Base-by-base conservation (phyloP, 768 basidiomycete species). In the Pleurotus cornucopiae region DNA sequence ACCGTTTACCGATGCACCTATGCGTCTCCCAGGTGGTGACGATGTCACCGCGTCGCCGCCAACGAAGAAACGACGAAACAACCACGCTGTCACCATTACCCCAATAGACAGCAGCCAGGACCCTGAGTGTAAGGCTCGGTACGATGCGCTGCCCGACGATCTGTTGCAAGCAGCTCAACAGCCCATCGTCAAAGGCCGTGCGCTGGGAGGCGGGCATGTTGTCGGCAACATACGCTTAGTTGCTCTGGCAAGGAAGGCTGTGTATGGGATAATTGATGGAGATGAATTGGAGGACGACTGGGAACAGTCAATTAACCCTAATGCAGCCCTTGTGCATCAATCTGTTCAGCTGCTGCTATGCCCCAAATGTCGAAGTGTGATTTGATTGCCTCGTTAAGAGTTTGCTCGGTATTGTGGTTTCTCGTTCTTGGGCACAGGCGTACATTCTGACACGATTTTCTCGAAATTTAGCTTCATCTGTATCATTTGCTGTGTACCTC, bases 161-260 rank as follows among this genome's bases (percentile, higher is more conserved):
- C 66, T 86, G 14, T 56, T 86, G 6, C 55, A 55, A 0, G 58
- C 77, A 1, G 84, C 84, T 0, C 63, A 72, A 23, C 84, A 83
- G 61, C 84, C 77, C 0, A 81, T 86, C 40, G 67, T 83, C 6
- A 73, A 77, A 18, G 84, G 84, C 0, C 68, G 59, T 0, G 62
- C 66, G 3, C 75, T 72, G 54, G 43, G 11, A 2, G 60, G 46
- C 0, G 78, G 77, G 0, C 80, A 82, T 0, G 60, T 84, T 0
- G 72, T 75, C 1, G 84, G 84, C 1, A 86, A 85, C 58, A 64
- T 82, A 0, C 58, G 66, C 1, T 62, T 73, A 20, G 83, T 86
- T 2, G 64, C 73, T 5, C 62, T 66, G 0, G 82, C 84, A 1
- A 70, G 84, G 45, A 65, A 69, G 30, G 57, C 82, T n/a, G 77